These are phyloP conservation scores for Aspergillus sp. DNA, from an alignment of 2,329 filamentous ascomycete genomes.

Conservation along the genomic window DNA sequence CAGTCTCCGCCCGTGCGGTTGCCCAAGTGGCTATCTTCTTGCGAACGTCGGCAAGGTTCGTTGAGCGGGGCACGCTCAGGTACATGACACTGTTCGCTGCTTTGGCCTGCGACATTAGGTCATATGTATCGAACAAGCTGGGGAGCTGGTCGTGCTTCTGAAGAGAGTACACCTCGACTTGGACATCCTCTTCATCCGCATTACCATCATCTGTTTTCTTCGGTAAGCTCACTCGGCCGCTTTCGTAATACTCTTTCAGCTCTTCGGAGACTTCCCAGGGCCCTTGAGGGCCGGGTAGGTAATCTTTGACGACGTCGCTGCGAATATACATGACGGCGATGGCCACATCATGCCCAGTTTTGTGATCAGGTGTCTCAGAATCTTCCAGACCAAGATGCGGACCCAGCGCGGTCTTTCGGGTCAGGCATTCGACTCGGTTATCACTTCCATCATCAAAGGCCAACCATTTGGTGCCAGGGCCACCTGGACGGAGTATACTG, in stretches of 20 bases:
- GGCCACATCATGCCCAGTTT: slow-evolving; percentile 53
- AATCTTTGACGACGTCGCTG: slow-evolving; percentile 50
- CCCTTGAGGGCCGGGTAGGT: slow-evolving; percentile 48
- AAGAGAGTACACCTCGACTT: slow-evolving; percentile 47
- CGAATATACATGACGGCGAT: slow-evolving; percentile 63
- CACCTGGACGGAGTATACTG: slow-evolving; percentile 62
- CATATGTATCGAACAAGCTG: slow-evolving; percentile 50
- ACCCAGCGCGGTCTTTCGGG: slow-evolving; percentile 58
- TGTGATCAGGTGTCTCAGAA: slow-evolving; percentile 47
- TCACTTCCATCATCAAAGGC: slow-evolving; percentile 61
- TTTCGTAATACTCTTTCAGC: slow-evolving; percentile 46
- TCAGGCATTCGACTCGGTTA: slow-evolving; percentile 61
- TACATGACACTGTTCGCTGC: slow-evolving; percentile 40
- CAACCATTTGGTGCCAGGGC: slow-evolving; percentile 62
- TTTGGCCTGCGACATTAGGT: slow-evolving; percentile 47
- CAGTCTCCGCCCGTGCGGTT: slow-evolving; percentile 28
- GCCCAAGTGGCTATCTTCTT: slow-evolving; percentile 41
- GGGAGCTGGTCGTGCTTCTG: slow-evolving; percentile 37
- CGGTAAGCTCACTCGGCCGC: slow-evolving; percentile 26
- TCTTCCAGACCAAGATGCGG: slow-evolving; percentile 54
- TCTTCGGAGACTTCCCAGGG: slow-evolving; percentile 54
- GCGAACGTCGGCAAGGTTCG: slow-evolving; percentile 42
- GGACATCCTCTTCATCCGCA: slow-evolving; percentile 30
- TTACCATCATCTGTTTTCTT: slow-evolving; percentile 19
- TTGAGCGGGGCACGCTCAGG: slow-evolving; percentile 39